These are phyloP conservation scores for Daedaleopsis nitida DNA, from an alignment of 768 basidiomycete genomes.

Conservation along the genomic window DNA sequence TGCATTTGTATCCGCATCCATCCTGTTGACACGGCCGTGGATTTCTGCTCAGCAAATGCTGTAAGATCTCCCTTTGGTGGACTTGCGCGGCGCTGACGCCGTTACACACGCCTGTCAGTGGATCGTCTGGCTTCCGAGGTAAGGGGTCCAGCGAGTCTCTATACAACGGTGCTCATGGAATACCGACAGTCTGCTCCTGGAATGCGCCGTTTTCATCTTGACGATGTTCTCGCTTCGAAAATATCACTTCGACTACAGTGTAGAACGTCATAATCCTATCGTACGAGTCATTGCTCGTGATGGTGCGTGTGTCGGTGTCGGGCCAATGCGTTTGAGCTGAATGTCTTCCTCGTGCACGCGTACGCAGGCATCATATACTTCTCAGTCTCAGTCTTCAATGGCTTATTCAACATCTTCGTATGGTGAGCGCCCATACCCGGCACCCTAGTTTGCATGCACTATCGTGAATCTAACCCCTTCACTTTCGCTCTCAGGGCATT, in stretches of 20 bases:
- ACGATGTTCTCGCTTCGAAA: slow-evolving; percentile 16
- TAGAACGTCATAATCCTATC: neutral
- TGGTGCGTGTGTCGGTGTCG: slow-evolving; percentile 3
- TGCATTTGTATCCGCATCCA: neutral
- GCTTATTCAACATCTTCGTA: slow-evolving; percentile 14
- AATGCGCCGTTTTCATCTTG: slow-evolving; percentile 13
- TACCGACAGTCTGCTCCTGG: slow-evolving; percentile 6
- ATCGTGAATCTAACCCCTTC: neutral
- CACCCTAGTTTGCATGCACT: too few relatives aligned
- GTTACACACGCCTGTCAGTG: slow-evolving; percentile 1
- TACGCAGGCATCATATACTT: slow-evolving; percentile 12
- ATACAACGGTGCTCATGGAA: neutral
- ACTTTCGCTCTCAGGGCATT: neutral
- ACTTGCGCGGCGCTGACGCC: neutral
- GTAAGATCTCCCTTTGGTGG: neutral
- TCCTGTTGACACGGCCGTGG: neutral
- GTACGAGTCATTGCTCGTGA: slow-evolving; percentile 15
- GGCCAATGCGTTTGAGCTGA: neutral
- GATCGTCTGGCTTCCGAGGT: slow-evolving; percentile 20
- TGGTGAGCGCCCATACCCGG: slow-evolving; percentile 1
- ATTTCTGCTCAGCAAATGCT: neutral
- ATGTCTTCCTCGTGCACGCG: neutral
- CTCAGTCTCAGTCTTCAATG: slow-evolving; percentile 9
- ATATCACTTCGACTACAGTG: neutral
- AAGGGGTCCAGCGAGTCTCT: neutral